Percentiles rank a stretch among this genome's conserved stretches.
phyloP scores from a whole-genome alignment of 106 monocot genomes.

The Acorus gramineus region DNA sequence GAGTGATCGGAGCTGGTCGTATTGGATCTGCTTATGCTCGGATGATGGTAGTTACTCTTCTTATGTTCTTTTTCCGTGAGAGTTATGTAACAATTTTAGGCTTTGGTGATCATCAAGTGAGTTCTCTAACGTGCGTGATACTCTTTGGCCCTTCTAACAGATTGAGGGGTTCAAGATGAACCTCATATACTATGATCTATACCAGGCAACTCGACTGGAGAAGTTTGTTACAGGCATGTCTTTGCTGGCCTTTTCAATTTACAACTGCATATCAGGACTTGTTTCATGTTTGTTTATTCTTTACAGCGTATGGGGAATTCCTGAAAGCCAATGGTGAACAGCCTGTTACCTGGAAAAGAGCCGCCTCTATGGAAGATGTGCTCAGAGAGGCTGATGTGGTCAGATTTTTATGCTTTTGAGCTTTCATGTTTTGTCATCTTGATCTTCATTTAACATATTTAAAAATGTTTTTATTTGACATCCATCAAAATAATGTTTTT shows the following conservation, averaged over 20 bases:
- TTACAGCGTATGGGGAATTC: conserved; percentile 86
- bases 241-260: neutral
- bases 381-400: conserved; percentile 97
- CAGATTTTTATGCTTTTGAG: conserved; percentile 8
- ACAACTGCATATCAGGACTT: neutral
- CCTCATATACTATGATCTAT: too few species aligned
- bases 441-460: too few species aligned
- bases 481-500: neutral
- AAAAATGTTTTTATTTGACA: too few species aligned
- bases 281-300: neutral
- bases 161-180: too few species aligned
- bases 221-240: too few species aligned
- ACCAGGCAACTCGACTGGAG: too few species aligned
- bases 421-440: too few species aligned
- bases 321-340: conserved; percentile 80
- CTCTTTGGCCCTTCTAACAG: neutral
- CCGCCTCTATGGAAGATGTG: conserved; percentile 88
- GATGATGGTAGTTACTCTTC: conserved; percentile 67
- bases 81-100: too few species aligned
- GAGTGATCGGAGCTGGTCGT: conserved; percentile 98
- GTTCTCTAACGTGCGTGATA: too few species aligned
- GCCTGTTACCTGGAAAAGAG: conserved; percentile 97
- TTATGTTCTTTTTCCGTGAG: too few species aligned
- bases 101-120: too few species aligned
- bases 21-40: conserved; percentile 98